These are phyloP conservation scores for Chaetomiaceae sp. DNA, from an alignment of 2,329 filamentous ascomycete species.

Conservation along the genomic window DNA sequence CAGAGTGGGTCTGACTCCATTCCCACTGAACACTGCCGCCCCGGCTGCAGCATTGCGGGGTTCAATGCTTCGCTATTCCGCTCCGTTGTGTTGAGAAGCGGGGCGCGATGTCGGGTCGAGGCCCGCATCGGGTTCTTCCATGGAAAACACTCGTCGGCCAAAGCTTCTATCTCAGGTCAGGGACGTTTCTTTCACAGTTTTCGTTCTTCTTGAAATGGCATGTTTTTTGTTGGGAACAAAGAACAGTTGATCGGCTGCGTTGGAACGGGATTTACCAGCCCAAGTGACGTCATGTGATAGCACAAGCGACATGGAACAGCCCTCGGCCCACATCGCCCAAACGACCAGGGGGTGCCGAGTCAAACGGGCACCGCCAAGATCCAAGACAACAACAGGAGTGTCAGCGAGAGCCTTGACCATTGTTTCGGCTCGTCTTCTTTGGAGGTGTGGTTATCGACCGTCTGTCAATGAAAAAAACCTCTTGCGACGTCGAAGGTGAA, in stretches of 20 bases:
- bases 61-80: background rate
- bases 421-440: no score
- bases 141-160: no score
- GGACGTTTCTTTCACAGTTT: no score
- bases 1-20: constrained; percentile 16
- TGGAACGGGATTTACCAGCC: background rate
- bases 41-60: constrained; percentile 15
- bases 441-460: no score
- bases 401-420: no score
- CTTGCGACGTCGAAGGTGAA: no score
- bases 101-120: background rate
- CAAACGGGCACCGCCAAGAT: background rate
- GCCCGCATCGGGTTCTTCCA: background rate
- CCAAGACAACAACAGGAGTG: no score
- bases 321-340: constrained; percentile 2
- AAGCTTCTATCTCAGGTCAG: no score
- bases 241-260: no score
- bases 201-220: no score
- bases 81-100: background rate
- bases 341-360: background rate
- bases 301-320: background rate
- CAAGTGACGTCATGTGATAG: constrained; percentile 10
- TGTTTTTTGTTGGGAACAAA: no score
- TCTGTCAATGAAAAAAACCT: no score
- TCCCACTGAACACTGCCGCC: background rate